A percentile compares a stretch with the other conserved stretches of the same genome.
phyloP scores from a whole-genome alignment of 768 basidiomycete species.

The Obba rivulosa region DNA sequence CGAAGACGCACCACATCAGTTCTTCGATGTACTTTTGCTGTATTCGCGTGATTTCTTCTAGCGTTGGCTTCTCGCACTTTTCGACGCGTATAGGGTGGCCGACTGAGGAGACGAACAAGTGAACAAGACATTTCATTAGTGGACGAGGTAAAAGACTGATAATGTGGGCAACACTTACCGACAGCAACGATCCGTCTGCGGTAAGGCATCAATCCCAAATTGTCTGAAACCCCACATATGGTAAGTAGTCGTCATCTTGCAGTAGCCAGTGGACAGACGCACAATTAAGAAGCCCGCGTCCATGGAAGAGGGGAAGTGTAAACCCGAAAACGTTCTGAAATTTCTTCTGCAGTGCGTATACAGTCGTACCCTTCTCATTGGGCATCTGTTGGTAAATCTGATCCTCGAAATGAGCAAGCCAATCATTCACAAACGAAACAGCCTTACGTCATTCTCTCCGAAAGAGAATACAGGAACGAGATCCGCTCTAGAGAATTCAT shows the following conservation, averaged over 20 bases:
- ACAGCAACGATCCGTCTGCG: conserved; percentile 94
- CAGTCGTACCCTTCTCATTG: conserved; percentile 85
- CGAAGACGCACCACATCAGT: conserved; percentile 77
- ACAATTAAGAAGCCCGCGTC: conserved; percentile 94
- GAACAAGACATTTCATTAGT: neutral
- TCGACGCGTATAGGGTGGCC: conserved; percentile 83
- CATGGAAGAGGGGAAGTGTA: conserved; percentile 96
- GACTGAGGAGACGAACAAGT: conserved; percentile 39
- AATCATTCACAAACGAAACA: neutral
- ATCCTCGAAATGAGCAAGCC: neutral
- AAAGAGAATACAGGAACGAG: conserved; percentile 98
- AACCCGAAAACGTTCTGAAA: conserved; percentile 94
- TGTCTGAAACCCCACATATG: conserved; percentile 53
- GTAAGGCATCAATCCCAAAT: conserved; percentile 93
- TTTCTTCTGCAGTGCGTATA: conserved; percentile 82
- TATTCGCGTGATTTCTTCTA: conserved; percentile 72
- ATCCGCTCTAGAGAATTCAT: conserved; percentile 59
- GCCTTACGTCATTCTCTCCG: conserved; percentile 92
- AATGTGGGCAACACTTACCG: conserved; percentile 76
- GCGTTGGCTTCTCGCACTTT: conserved; percentile 72
- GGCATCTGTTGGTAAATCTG: conserved; percentile 98
- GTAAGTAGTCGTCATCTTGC: neutral
- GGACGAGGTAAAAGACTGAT: neutral
- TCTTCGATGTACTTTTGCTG: conserved; percentile 91
- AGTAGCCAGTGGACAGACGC: conserved; percentile 16